Conservation (phyloP, 1,139 yeast genomes). For the Meyerozyma sp. region DNA sequence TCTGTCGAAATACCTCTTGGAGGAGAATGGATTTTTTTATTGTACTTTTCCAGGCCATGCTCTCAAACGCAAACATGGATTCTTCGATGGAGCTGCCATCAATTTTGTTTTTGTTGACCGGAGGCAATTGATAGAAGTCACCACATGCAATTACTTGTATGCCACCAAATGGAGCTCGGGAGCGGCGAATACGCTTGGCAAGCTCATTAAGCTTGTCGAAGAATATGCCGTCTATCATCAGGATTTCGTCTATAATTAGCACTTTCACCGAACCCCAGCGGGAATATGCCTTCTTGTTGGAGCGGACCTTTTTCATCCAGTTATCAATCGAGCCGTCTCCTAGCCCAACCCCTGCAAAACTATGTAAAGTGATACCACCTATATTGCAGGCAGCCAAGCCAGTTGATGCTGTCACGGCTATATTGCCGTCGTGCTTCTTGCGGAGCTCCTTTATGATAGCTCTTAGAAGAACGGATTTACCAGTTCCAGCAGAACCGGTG, state of each 20-base stretch:
- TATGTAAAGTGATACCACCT: constrained; percentile 82
- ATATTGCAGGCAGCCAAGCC: constrained; percentile 91
- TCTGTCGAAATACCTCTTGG: constrained; percentile 84
- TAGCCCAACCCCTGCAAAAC: constrained; percentile 82
- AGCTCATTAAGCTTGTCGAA: constrained; percentile 66
- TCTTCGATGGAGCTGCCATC: constrained; percentile 17
- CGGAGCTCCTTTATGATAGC: constrained; percentile 61
- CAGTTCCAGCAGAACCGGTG: constrained; percentile 97
- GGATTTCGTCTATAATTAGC: constrained; percentile 77
- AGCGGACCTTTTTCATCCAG: constrained; percentile 50
- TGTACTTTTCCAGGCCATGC: constrained; percentile 63
- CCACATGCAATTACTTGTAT: constrained; percentile 83
- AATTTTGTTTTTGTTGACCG: constrained; percentile 46
- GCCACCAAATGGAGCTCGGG: constrained; percentile 73
- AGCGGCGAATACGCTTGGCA: constrained; percentile 52
- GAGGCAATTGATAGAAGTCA: constrained; percentile 89
- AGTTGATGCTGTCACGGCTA: constrained; percentile 88
- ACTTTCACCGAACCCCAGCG: constrained; percentile 65
- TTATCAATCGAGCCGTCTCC: constrained; percentile 38
- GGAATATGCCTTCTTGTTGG: constrained; percentile 45
- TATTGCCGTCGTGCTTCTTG: constrained; percentile 41
- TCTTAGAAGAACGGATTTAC: constrained; percentile 75
- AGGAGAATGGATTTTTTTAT: constrained; percentile 65
- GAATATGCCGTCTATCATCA: constrained; percentile 79
- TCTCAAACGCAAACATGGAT: constrained; percentile 68